Percentiles rank a stretch among this genome's conserved stretches.
These are phyloP conservation scores for Basidiobolus meristosporus DNA, from an alignment of 371 early-diverging fungal genomes.

Conservation along the genomic window DNA sequence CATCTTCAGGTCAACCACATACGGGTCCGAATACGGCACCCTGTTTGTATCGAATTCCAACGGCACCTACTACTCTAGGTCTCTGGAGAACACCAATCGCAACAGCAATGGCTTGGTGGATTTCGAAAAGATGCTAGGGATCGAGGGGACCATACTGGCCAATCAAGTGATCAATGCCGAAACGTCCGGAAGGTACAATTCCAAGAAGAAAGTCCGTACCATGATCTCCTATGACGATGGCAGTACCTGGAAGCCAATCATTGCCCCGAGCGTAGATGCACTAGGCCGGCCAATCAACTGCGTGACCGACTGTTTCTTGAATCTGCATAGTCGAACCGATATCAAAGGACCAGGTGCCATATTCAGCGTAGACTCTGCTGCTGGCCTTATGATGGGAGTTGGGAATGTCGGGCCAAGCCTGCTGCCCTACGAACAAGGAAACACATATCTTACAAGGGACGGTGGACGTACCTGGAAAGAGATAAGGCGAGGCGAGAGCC, in stretches of 20 bases:
- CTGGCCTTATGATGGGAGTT: slow-evolving; percentile 77
- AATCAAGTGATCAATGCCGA: slow-evolving; percentile 65
- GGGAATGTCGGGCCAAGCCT: slow-evolving; percentile 67
- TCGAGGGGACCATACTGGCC: slow-evolving; percentile 74
- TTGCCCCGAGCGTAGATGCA: no score
- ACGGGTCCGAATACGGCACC: slow-evolving; percentile 47
- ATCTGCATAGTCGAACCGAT: no score
- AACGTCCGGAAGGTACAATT: no score
- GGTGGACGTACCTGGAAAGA: slow-evolving; percentile 59
- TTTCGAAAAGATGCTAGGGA: slow-evolving; percentile 70
- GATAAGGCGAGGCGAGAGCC: slow-evolving; percentile 26
- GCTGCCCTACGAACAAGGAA: slow-evolving; percentile 27
- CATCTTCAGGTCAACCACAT: slow-evolving; percentile 26
- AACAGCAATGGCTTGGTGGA: slow-evolving; percentile 58
- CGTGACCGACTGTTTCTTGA: no score
- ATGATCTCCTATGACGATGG: no score
- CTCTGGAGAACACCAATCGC: slow-evolving; percentile 61
- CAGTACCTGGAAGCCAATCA: no score
- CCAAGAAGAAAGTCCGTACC: no score
- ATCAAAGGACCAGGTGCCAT: no score
- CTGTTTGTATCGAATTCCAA: slow-evolving; percentile 69
- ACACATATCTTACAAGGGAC: slow-evolving; percentile 66
- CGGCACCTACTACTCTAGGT: slow-evolving; percentile 53
- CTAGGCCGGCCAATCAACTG: no score
- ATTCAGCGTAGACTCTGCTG: slow-evolving; percentile 52